Evolutionary conservation across 352 stramenopile species (phyloP), one percentile per base, ranked within the genome.

Genomic region (Salisapilia sapeloensis): DNA sequence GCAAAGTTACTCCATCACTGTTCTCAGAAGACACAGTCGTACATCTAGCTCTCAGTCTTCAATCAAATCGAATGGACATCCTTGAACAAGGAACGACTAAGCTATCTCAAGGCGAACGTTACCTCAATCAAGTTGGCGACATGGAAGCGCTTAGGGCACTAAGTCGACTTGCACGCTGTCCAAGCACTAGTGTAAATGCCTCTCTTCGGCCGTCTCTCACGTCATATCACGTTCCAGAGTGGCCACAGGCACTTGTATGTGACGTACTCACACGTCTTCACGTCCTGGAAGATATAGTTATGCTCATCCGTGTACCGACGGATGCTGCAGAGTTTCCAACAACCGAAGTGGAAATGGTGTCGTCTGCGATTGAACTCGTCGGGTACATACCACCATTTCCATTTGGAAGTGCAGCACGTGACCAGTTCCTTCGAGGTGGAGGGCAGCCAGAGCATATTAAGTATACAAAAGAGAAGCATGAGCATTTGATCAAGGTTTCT

Each of bases 21-120:
- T 76, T 84, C 44, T 66, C 51, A 4, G 67, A 87, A 38, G 38
- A 59, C 24, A 35, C 69, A 4, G 44, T 83, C 19, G 63, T 60
- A 24, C 67, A 87, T 18, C 42, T 87, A 4, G 65, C 65, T n/a
- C 53, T 87, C 5, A 57, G 57, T 11, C 38, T 87, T 6, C 71
- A 87, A 38, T 81, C 65, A 40, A 84, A 61, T 27, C 64, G 56
- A 0, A 37, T 87, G 14, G 67, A 87, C 28, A 56, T 71, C 40
- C 44, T 72, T 4, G 67, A 87, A 32, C 46, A 50, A 3, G 38
- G 33, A 6, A 21, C 14, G 4, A 33, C 33, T 2, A 35, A 29
- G 3, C 56, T 44, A 13, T 42, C 44, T 4, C n/a, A 37, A 0
- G 29, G 69, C 24, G 50, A 70, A 27, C 51, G 48, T 1, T 52